Base-by-base conservation (phyloP, 768 basidiomycete genomes). In the Rhizopogon roseolus region DNA sequence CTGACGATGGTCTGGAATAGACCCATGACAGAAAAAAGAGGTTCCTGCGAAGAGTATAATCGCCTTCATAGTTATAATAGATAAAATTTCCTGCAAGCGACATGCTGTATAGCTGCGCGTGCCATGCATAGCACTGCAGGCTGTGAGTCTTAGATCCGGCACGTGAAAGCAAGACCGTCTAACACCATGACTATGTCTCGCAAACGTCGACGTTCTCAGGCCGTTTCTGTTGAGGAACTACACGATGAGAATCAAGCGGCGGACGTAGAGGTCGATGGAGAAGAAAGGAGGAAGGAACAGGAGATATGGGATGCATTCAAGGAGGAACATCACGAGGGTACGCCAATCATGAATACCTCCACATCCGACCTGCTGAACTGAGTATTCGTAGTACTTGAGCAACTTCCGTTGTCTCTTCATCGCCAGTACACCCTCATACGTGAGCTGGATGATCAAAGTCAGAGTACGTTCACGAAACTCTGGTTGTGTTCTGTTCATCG, bases 251-350 rank as follows among this genome's bases (percentile, higher is more conserved):
- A 22, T 39, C 22, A 22, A 32, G 32, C 22, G 5, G 53, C 57
- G 7, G 54, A 51, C 19, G 28, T 22, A 28, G 48, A 54, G 3
- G 46, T 39, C 10, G 57, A 49, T 27, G 63, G 55, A 57, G 42
- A 60, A 52, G 64, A 64, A 45, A 63, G 59, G 22, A 75, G 80
- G 60, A 82, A 79, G 64, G 86, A 86, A 59, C 76, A 72, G 54
- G 82, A 82, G 32, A 75, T 88, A 37, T 89, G 88, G 87, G 84
- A 88, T 43, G 73, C 81, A 38, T 80, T 92, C 64, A 80, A 81
- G 62, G 90, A 92, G 62, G 87, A 92, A 55, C 82, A 90, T 60
- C 84, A 82, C 65, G 90, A 91, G 79, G 81, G 90, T 86, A 41
- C 46, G 75, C 57, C 34, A 41, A 16, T 32, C 34, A 45, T 14